A percentile compares a stretch with the other conserved stretches of the same genome.
Evolutionary conservation across 768 basidiomycete species (phyloP).

Genomic region (Phlegmacium glaucopus): DNA sequence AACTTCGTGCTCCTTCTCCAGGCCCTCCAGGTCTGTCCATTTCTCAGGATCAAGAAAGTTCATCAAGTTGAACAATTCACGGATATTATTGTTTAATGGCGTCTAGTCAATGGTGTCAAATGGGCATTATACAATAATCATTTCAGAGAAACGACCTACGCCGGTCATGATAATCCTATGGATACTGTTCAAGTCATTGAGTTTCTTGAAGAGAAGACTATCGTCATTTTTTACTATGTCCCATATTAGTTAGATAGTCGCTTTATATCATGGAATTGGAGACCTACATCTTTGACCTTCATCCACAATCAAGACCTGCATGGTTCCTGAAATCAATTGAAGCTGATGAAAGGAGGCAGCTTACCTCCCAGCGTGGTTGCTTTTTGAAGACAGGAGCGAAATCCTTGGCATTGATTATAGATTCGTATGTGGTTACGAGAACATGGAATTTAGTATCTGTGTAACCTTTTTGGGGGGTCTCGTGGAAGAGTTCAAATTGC

Average conservation of each 20-base stretch:
- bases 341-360: not conserved
- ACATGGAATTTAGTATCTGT: slow-evolving; percentile 78
- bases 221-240: slow-evolving; percentile 76
- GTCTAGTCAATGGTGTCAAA: slow-evolving; percentile 46
- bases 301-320: slow-evolving; percentile 76
- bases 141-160: slow-evolving; percentile 33
- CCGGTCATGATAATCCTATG: slow-evolving; percentile 92
- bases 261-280: not conserved
- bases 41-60: slow-evolving; percentile 83
- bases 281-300: slow-evolving; percentile 86
- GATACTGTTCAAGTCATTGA: slow-evolving; percentile 72
- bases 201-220: slow-evolving; percentile 75
- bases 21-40: slow-evolving; percentile 71
- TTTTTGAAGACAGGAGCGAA: slow-evolving; percentile 73
- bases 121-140: not conserved
- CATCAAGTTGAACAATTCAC: slow-evolving; percentile 96
- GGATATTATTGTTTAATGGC: slow-evolving; percentile 94
- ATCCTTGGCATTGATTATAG: slow-evolving; percentile 66
- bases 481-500: slow-evolving; percentile 76
- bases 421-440: slow-evolving; percentile 90
- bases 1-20: slow-evolving; percentile 73
- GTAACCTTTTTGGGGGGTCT: slow-evolving; percentile 31
- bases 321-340: not conserved
- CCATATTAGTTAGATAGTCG: slow-evolving; percentile 3
- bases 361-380: slow-evolving; percentile 85